Evolutionary conservation across 2,329 filamentous ascomycete species (phyloP), one percentile per base, ranked within the genome.

Genomic region (Aspergillus aculeatinus): DNA sequence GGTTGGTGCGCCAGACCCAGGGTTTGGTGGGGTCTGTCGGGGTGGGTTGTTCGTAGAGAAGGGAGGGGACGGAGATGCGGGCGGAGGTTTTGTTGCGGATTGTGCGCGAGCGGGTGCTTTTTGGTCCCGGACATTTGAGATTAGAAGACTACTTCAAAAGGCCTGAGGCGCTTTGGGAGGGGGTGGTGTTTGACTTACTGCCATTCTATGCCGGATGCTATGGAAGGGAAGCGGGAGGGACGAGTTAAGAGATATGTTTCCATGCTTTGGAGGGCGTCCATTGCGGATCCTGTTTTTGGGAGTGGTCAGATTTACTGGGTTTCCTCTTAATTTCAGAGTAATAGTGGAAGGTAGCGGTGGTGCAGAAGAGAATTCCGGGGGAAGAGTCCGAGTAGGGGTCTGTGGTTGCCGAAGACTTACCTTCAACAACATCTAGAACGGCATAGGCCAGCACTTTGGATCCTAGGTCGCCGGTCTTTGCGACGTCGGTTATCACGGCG

Each of bases 261-360:
- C 95, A 99, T 99, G 75, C 90, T 93, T 74, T 92, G 88, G 56
- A 99, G 82, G 2, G 95, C 94, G 74, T 98, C 95, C 76, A 99
- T 94, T 35, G 95, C 95, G 0, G 91, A 96, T 11, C 95, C 85
- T 80, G 48, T 6, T 33, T 25, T 44, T 44, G 39, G 6, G 12
- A 16, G 39, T 29, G 5, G 16, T 27, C 19, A 35, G 33, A 2
- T 39, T 44, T 29, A 29, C 6, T 7, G 25, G 25, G 25, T 27
- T 27, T 7, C 6, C 7, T 27, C 25, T 27, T 27, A 9, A 9
- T 6, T 27, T 27, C 5, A 27, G 25, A 27, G 5, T 7, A 7
- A 27, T 7, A 27, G 7, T 27, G 25, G 25, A 6, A 27, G 25
- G 7, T 9, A 9, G 27, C 9, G 27, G 27, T 29, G 27, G 5